Percentiles rank a stretch among this genome's conserved stretches.
These are phyloP conservation scores for Fusarium tjaetaba DNA, from an alignment of 2,329 filamentous ascomycete genomes.

Conservation along the genomic window DNA sequence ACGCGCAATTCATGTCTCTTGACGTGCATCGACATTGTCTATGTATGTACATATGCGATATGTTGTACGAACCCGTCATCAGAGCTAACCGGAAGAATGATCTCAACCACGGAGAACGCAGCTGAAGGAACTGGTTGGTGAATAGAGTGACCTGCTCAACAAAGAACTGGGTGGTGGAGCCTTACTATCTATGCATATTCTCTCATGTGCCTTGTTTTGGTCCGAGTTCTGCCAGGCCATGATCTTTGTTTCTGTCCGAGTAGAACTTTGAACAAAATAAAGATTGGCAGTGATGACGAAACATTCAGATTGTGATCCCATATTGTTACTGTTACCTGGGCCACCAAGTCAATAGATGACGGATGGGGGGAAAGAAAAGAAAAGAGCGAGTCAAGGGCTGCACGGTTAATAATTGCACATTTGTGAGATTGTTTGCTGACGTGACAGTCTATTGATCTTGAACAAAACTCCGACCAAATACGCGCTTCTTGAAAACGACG, in stretches of 20 bases:
- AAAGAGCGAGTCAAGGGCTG: neutral
- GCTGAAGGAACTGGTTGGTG: neutral
- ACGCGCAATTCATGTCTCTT: conserved; percentile 36
- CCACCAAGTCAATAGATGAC: neutral
- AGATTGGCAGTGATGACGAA: conserved; percentile 24
- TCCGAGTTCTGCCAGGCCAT: neutral
- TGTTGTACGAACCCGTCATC: conserved; percentile 16
- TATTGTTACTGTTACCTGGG: neutral
- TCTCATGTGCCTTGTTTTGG: conserved; percentile 9
- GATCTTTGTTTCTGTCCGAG: neutral
- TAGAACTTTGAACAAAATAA: conserved; percentile 5
- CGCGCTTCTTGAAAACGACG: conserved; percentile 4
- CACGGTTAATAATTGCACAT: neutral
- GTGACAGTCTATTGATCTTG: neutral
- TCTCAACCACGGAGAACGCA: conserved; percentile 3
- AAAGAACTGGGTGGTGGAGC: conserved; percentile 19
- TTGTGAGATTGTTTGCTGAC: conserved; percentile 1
- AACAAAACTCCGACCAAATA: neutral
- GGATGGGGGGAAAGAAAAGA: neutral
- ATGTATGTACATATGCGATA: neutral
- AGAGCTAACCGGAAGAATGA: conserved; percentile 15
- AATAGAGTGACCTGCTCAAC: conserved; percentile 12
- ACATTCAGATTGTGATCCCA: neutral
- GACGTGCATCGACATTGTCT: conserved; percentile 27
- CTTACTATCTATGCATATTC: neutral